Evolutionary conservation across 2,329 filamentous ascomycete genomes (phyloP), one percentile per base, ranked within the genome.

Genomic region (Nemania serpens): DNA sequence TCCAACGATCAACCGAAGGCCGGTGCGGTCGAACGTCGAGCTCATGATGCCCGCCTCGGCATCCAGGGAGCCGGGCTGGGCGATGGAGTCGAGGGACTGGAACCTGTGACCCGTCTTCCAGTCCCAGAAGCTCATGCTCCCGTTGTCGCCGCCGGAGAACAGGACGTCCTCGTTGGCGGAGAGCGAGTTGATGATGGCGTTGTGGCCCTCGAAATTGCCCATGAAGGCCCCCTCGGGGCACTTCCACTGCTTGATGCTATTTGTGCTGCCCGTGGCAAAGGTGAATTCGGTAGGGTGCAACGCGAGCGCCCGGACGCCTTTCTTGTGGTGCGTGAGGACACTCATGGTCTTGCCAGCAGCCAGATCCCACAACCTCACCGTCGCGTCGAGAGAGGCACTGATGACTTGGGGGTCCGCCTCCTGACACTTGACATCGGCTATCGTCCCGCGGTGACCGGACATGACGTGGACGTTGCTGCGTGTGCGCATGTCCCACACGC

Each of bases 211-310:
- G 71, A 98, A 98, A 74, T 98, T 98, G 76, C 97, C 93, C 95
- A 99, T 99, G 74, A 99, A 98, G 15, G 92, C 92, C 39, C 94
- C 96, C 74, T 97, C 93, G 1, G 96, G 96, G 68, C 93, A 98
- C 76, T 98, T 97, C 94, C 95, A 99, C 78, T 99, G 95, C 81
- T 99, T 99, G 78, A 99, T 97, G 74, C 91, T 93, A 22, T 91
- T 90, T 0, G 94, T 93, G 71, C 92, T 96, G 45, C 90, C 95
- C 62, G 87, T 93, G 4, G 95, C 95, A 74, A 99, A 99, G 0
- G 96, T 99, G 74, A 97, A 99, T 76, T 99, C 95, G 62, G 86
- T 87, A 0, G 96, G 95, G 73, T 99, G 95, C 3, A 89, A 84
- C 11, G 91, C 86, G 12, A 99, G 83, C 2, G 90, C 88, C 52